Evolutionary conservation across 2,329 filamentous ascomycete genomes (phyloP).

Genomic region (Blastomyces emzantsi): DNA sequence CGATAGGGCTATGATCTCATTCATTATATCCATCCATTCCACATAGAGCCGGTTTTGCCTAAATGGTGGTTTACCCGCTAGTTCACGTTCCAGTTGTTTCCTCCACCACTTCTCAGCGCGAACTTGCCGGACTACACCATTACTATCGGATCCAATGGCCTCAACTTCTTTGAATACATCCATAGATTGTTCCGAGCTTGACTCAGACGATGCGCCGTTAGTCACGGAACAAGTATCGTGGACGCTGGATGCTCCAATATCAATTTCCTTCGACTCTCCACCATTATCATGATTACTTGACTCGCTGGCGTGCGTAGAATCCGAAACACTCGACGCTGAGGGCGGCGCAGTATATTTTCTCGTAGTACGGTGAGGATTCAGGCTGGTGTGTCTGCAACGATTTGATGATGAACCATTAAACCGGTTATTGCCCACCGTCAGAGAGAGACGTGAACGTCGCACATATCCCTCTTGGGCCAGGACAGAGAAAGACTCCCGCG

Average conservation of each 20-base stretch:
- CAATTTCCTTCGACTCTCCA: not conserved
- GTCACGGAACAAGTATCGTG: not conserved
- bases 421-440: conserved; percentile 7
- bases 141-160: not conserved
- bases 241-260: not conserved
- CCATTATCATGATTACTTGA: not conserved
- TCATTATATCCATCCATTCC: conserved; percentile 22
- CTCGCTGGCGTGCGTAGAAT: not conserved
- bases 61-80: no score
- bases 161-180: not conserved
- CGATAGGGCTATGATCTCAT: conserved; percentile 22
- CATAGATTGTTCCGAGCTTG: not conserved
- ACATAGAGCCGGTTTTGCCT: not conserved
- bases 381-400: not conserved
- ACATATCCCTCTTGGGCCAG: conserved; percentile 13
- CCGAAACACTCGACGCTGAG: not conserved
- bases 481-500: conserved; percentile 30
- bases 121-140: not conserved
- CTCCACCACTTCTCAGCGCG: not conserved
- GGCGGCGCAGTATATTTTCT: not conserved
- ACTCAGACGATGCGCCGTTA: not conserved
- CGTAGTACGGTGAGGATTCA: not conserved
- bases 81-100: not conserved
- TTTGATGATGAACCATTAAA: conserved; percentile 2
- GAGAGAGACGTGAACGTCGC: not conserved